Percentiles rank a stretch among this genome's conserved stretches.
phyloP scores from a whole-genome alignment of 306 rosid genomes.

The Cajanus cajan region DNA sequence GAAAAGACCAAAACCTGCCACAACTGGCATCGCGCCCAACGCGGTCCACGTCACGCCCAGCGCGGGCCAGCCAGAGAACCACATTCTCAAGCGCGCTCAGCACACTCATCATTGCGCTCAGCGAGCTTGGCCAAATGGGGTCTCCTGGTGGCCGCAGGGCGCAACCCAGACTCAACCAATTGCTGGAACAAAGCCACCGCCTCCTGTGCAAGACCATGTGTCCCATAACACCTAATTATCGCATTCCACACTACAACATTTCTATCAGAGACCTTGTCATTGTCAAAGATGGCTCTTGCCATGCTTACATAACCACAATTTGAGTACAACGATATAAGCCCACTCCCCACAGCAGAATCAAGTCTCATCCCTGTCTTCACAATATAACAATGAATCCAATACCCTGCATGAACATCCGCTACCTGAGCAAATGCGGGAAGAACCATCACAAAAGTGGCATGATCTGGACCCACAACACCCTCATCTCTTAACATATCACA shows the following conservation, averaged over 20 bases:
- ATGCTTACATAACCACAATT: slow-evolving; percentile 61
- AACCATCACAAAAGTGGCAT: slow-evolving; percentile 58
- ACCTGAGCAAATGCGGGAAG: slow-evolving; percentile 65
- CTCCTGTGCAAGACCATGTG: slow-evolving; percentile 60
- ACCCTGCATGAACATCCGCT: slow-evolving; percentile 57
- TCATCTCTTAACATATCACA: slow-evolving; percentile 44
- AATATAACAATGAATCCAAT: slow-evolving; percentile 69
- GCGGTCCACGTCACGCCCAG: too few relatives aligned
- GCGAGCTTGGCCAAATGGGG: too few relatives aligned
- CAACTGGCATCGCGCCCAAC: too few relatives aligned
- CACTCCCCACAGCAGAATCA: slow-evolving; percentile 58
- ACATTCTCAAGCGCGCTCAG: too few relatives aligned
- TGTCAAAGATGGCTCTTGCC: slow-evolving; percentile 58
- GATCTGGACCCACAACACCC: slow-evolving; percentile 41
- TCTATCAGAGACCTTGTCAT: slow-evolving; percentile 41
- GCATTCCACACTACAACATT: slow-evolving; percentile 61
- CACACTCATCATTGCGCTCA: too few relatives aligned
- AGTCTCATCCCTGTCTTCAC: slow-evolving; percentile 56
- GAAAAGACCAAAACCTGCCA: too few relatives aligned
- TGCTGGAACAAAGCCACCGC: slow-evolving; percentile 56
- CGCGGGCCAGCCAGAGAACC: too few relatives aligned
- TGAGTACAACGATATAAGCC: slow-evolving; percentile 65
- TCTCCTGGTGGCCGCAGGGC: too few relatives aligned
- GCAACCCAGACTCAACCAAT: slow-evolving; percentile 42
- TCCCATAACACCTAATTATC: slow-evolving; percentile 76